Conservation (phyloP, 2,329 filamentous ascomycete species). For the Fusarium sp. region DNA sequence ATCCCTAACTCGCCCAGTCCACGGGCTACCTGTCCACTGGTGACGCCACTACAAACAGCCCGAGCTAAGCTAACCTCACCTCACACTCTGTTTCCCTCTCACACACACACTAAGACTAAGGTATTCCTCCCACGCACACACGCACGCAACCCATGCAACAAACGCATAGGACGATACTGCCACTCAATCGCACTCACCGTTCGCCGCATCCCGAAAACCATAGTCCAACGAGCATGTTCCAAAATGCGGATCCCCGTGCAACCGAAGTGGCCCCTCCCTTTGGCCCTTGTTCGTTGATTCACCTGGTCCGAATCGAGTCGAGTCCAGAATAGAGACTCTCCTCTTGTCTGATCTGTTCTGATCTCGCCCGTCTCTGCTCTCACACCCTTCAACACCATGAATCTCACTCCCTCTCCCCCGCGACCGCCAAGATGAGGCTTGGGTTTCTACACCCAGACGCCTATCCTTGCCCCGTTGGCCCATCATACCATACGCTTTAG, state of each 20-base stretch:
- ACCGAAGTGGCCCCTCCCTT: constrained; percentile 39
- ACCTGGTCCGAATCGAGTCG: not conserved
- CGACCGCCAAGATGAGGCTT: constrained; percentile 41
- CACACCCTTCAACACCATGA: constrained; percentile 24
- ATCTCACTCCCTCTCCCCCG: constrained; percentile 38
- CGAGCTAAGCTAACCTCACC: constrained; percentile 22
- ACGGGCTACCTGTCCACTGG: constrained; percentile 4
- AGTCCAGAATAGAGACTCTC: constrained; percentile 9
- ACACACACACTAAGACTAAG: constrained; percentile 5
- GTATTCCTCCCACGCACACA: constrained; percentile 7
- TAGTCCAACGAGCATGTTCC: constrained; percentile 23
- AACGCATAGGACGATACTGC: constrained; percentile 19
- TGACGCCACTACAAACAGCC: constrained; percentile 33
- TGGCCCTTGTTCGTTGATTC: constrained; percentile 8
- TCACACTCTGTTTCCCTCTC: constrained; percentile 1
- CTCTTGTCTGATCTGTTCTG: constrained; percentile 27
- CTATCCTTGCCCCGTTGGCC: constrained; percentile 37
- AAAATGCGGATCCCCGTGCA: constrained; percentile 43
- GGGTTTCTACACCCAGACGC: constrained; percentile 30
- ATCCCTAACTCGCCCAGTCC: not conserved
- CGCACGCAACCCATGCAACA: not conserved
- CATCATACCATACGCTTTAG: constrained; percentile 44
- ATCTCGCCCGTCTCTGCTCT: constrained; percentile 13
- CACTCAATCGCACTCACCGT: constrained; percentile 10
- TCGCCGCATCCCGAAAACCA: constrained; percentile 31